phyloP scores from a whole-genome alignment of 805 yeast genomes.

The Kodamaea jinghongensis region DNA sequence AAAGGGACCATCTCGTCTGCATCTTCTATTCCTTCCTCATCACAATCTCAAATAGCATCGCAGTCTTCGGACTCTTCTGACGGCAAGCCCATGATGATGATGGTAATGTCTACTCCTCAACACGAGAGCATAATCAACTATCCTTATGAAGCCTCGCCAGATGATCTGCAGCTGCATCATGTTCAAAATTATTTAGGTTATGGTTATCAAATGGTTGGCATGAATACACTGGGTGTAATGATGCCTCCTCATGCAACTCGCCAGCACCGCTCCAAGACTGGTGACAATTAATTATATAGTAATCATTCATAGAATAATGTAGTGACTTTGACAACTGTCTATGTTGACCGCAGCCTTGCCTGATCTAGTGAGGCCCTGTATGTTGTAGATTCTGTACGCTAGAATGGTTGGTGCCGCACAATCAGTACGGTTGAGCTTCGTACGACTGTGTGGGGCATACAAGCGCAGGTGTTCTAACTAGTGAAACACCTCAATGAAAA shows the following conservation, averaged over 20 bases:
- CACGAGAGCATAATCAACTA: constrained; percentile 30
- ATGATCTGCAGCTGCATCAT: not conserved
- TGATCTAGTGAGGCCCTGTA: too few species aligned
- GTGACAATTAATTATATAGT: too few species aligned
- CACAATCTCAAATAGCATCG: constrained; percentile 13
- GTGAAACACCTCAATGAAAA: too few species aligned
- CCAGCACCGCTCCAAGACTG: not conserved
- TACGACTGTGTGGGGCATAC: too few species aligned
- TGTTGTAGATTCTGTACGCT: too few species aligned
- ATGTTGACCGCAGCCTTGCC: too few species aligned
- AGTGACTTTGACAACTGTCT: too few species aligned
- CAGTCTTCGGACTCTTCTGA: constrained; percentile 9
- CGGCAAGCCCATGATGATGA: constrained; percentile 18
- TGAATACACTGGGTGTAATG: constrained; percentile 9
- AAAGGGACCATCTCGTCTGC: constrained; percentile 18
- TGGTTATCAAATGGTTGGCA: constrained; percentile 2
- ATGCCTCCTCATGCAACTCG: constrained; percentile 7
- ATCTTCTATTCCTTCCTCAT: constrained; percentile 7
- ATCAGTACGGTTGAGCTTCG: too few species aligned
- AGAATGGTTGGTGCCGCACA: too few species aligned
- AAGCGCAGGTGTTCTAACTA: too few species aligned
- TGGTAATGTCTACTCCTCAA: constrained; percentile 46
- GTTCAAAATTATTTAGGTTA: constrained; percentile 3
- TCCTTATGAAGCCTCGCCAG: constrained; percentile 18
- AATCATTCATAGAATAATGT: too few species aligned